phyloP scores from a whole-genome alignment of 2,329 filamentous ascomycete genomes.

The Coniella vitis region DNA sequence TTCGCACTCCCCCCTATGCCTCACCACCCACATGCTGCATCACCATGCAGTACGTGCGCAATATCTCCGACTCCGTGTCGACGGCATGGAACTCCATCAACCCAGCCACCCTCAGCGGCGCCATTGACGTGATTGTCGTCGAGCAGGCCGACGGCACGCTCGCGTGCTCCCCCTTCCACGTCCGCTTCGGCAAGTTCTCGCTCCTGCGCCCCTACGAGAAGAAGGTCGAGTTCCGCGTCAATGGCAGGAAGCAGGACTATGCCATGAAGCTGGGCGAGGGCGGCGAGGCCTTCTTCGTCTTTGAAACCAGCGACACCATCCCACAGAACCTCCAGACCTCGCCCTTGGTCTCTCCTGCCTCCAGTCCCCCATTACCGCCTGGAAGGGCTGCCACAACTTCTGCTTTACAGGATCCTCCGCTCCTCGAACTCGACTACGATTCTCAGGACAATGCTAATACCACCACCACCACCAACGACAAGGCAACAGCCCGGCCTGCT shows the following conservation, averaged over 20 bases:
- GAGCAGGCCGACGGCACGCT: slow-evolving; percentile 88
- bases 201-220: slow-evolving; percentile 92
- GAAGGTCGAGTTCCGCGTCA: slow-evolving; percentile 97
- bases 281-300: slow-evolving; percentile 97
- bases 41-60: slow-evolving; percentile 97
- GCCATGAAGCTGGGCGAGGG: slow-evolving; percentile 98
- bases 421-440: slow-evolving; percentile 55
- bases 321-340: slow-evolving; percentile 94
- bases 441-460: too few species aligned
- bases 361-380: slow-evolving; percentile 64
- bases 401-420: slow-evolving; percentile 61
- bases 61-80: slow-evolving; percentile 89
- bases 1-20: neutral
- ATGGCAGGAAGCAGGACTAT: slow-evolving; percentile 84
- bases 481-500: slow-evolving; percentile 29
- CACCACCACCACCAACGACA: slow-evolving; percentile 32
- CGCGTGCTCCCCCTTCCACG: slow-evolving; percentile 93
- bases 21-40: neutral
- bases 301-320: slow-evolving; percentile 87
- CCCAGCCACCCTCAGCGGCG: slow-evolving; percentile 90
- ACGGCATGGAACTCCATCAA: slow-evolving; percentile 99
- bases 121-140: slow-evolving; percentile 97
- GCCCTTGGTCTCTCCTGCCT: slow-evolving; percentile 82
- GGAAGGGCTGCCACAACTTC: slow-evolving; percentile 22
- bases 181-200: slow-evolving; percentile 98